Evolutionary conservation across 176 grass and related monocot species (phyloP).

Genomic region (Carex pumila): DNA sequence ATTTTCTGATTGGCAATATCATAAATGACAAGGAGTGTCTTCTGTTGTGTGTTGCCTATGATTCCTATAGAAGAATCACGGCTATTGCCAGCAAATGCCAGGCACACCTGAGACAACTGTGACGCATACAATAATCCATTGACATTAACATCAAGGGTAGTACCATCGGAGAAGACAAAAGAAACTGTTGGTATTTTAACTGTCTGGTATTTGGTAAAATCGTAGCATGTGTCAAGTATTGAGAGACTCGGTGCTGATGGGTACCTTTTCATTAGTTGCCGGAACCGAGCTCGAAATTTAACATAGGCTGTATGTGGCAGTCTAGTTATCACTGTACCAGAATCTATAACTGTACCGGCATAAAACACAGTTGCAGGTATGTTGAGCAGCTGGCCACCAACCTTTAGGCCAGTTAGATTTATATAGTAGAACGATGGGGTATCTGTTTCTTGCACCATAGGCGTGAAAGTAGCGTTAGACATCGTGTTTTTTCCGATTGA

Average conservation of each 20-base stretch:
- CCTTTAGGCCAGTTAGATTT: constrained; percentile 39
- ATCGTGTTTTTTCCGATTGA: constrained; percentile 26
- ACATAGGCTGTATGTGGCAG: constrained; percentile 50
- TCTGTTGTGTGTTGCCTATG: constrained; percentile 81
- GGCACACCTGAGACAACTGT: constrained; percentile 47
- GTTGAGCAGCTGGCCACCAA: constrained; percentile 28
- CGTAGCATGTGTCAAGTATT: constrained; percentile 83
- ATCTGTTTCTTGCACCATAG: constrained; percentile 22
- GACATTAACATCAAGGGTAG: constrained; percentile 40
- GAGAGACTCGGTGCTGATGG: constrained; percentile 35
- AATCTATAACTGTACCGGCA: constrained; percentile 62
- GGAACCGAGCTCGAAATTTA: constrained; percentile 36
- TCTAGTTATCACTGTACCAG: constrained; percentile 76
- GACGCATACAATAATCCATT: constrained; percentile 50
- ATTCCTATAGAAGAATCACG: constrained; percentile 32
- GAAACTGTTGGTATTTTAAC: constrained; percentile 48
- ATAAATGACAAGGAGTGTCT: constrained; percentile 48
- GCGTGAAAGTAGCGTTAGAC: constrained; percentile 42
- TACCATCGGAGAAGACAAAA: constrained; percentile 46
- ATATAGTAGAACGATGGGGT: constrained; percentile 70
- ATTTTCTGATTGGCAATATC: constrained; percentile 55
- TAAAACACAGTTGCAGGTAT: constrained; percentile 23
- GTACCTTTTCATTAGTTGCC: constrained; percentile 39
- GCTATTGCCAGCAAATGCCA: constrained; percentile 69
- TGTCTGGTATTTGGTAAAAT: constrained; percentile 39